A percentile compares a stretch with the other conserved stretches of the same genome.
Evolutionary conservation across 306 rosid genomes (phyloP).

Genomic region (Echinosophora koreensis): DNA sequence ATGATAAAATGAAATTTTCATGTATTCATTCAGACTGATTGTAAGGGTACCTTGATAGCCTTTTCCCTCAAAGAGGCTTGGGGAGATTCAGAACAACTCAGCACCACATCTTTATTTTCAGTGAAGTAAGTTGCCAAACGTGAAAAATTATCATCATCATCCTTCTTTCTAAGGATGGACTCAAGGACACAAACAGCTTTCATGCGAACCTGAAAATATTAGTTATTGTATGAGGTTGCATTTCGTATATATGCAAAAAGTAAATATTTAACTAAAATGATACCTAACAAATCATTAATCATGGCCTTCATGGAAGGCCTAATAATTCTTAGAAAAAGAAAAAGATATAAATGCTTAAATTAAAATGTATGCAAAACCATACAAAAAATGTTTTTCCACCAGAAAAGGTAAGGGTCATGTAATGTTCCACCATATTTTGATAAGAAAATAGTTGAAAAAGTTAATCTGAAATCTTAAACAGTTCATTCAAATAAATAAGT

Average conservation of each 20-base stretch:
- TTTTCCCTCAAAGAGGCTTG: slow-evolving; percentile 94
- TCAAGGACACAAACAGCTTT: slow-evolving; percentile 97
- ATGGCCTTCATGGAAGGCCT: slow-evolving; percentile 12
- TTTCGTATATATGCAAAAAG: slow-evolving; percentile 23
- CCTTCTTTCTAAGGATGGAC: slow-evolving; percentile 82
- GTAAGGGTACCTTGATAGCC: slow-evolving; percentile 78
- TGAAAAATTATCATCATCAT: slow-evolving; percentile 74
- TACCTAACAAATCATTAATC: slow-evolving; percentile 12
- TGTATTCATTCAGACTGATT: neutral
- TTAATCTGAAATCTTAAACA: neutral
- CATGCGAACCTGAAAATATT: slow-evolving; percentile 86
- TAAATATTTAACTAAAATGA: slow-evolving; percentile 17
- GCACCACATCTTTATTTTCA: slow-evolving; percentile 75
- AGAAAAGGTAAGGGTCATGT: slow-evolving; percentile 10
- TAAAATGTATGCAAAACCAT: neutral
- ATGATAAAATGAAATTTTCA: slow-evolving; percentile 13
- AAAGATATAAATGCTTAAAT: no score
- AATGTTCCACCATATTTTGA: slow-evolving; percentile 21
- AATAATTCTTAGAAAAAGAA: neutral
- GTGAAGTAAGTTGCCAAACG: slow-evolving; percentile 71
- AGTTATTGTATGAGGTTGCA: neutral
- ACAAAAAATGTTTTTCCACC: neutral
- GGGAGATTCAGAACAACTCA: slow-evolving; percentile 92
- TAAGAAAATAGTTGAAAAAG: slow-evolving; percentile 21
- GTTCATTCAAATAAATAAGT: slow-evolving; percentile 1